Base-by-base conservation (phyloP, 2,329 filamentous ascomycete genomes). In the Claviceps humidiphila region DNA sequence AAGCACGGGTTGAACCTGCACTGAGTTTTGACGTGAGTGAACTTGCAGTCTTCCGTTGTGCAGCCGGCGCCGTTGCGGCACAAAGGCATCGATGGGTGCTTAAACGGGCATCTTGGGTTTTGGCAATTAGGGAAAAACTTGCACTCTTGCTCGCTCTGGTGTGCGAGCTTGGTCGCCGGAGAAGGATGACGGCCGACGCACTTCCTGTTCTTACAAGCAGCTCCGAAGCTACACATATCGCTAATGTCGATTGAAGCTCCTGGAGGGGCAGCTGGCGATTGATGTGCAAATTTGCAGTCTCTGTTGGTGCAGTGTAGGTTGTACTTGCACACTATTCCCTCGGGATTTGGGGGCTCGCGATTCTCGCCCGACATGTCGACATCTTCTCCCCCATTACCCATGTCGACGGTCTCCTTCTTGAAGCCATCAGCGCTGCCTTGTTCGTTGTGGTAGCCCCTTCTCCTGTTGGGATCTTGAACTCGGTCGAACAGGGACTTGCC, bases 21-120 rank as follows among this genome's bases (percentile, higher is more conserved):
- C 66, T 85, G 79, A 47, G 84, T 87, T 66, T 84, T 82, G 59
- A 86, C 72, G 70, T 98, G 93, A 13, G 87, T 90, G 65, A 95
- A 98, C 60, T 89, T 89, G 79, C 93, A 98, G 55, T 82, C 82
- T 13, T 82, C 72, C 4, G 81, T 81, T 39, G 83, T 83, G 74
- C 93, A 98, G 64, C 91, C 88, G 47, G 85, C 86, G 30, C 93
- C 93, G 64, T 96, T 96, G 54, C 88, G 84, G 73, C 93, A 98
- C 24, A 88, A 76, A 6, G 89, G 88, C 79, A 89, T 88, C 30
- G 77, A 79, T 0, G 89, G 89, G 65, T 98, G 93, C 66, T 84
- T 85, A 75, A 96, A 98, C 1, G 87, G 81, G 65, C 93, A 98
- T 59, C 80, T 77, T 8, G 84, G 78, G 67, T 97, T 96, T 49